Conservation (phyloP, 2,329 filamentous ascomycete genomes). For the Gyromitra esculenta region DNA sequence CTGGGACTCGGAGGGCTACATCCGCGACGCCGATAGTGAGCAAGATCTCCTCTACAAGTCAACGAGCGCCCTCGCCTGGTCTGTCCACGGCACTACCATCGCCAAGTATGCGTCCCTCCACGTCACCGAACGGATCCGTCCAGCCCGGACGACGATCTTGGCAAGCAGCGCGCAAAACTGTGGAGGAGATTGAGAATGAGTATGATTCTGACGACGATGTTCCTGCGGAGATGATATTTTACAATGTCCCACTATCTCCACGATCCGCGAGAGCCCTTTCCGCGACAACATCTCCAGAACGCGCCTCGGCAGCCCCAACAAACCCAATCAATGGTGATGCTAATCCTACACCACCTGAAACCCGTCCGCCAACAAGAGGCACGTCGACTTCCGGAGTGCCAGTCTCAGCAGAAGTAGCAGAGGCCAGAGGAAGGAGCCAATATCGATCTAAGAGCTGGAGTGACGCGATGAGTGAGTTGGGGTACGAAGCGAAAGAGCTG, state of each 20-base stretch:
- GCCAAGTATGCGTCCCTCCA: conserved; percentile 46
- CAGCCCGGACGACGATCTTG: conserved; percentile 65
- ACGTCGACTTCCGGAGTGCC: conserved; percentile 51
- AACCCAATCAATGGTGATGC: conserved; percentile 59
- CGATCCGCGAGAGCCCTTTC: conserved; percentile 66
- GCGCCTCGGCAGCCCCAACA: conserved; percentile 56
- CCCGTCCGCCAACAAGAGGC: conserved; percentile 49
- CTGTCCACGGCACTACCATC: conserved; percentile 28
- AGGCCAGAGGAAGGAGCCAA: conserved; percentile 59
- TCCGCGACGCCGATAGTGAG: conserved; percentile 16
- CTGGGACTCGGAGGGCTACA: conserved; percentile 30
- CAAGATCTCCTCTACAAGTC: conserved; percentile 8
- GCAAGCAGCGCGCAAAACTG: conserved; percentile 73
- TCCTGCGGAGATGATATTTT: conserved; percentile 79
- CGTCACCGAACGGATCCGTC: conserved; percentile 59
- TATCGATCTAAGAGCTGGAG: conserved; percentile 78
- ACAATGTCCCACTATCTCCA: conserved; percentile 86
- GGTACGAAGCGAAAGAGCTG: conserved; percentile 75
- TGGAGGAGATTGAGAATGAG: conserved; percentile 77
- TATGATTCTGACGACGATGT: conserved; percentile 78
- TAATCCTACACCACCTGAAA: conserved; percentile 63
- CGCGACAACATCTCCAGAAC: conserved; percentile 67
- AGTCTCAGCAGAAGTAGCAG: conserved; percentile 15
- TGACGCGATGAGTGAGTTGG: conserved; percentile 73
- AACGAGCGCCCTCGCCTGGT: conserved; percentile 38